Conservation (phyloP, 2,329 filamentous ascomycete genomes). For the Fusarium udum region DNA sequence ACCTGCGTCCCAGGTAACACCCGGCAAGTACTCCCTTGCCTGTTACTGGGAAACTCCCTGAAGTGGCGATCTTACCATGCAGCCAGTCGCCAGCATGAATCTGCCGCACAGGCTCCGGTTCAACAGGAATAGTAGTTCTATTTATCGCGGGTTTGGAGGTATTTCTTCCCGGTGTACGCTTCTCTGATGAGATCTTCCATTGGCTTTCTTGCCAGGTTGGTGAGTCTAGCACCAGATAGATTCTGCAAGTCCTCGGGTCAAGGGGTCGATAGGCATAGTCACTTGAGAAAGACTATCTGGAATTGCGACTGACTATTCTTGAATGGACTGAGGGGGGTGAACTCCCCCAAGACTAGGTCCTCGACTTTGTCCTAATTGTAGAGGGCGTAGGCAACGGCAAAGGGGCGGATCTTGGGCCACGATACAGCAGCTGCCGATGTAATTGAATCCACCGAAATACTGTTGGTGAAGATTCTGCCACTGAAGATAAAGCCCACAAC, state of each 20-base stretch:
- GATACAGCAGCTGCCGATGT: background rate
- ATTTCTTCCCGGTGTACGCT: accelerated
- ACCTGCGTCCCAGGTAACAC: background rate
- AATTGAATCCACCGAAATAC: accelerated
- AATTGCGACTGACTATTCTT: background rate
- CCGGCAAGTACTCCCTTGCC: no score
- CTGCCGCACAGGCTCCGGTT: background rate
- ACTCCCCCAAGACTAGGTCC: background rate
- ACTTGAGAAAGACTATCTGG: background rate
- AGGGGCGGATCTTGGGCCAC: background rate
- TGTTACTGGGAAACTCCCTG: no score
- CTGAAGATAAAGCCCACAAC: background rate
- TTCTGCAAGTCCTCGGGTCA: background rate
- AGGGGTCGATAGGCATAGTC: background rate
- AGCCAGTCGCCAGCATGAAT: background rate
- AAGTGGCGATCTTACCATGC: no score
- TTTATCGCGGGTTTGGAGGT: background rate
- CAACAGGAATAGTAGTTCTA: background rate
- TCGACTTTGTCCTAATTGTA: background rate
- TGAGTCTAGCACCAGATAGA: background rate
- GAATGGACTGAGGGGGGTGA: background rate
- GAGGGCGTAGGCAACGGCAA: background rate
- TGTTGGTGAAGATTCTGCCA: background rate
- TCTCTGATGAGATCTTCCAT: background rate
- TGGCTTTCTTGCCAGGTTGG: background rate